Base-by-base conservation (phyloP, 202 grass and related monocot species). In the Eragrostis tef region DNA sequence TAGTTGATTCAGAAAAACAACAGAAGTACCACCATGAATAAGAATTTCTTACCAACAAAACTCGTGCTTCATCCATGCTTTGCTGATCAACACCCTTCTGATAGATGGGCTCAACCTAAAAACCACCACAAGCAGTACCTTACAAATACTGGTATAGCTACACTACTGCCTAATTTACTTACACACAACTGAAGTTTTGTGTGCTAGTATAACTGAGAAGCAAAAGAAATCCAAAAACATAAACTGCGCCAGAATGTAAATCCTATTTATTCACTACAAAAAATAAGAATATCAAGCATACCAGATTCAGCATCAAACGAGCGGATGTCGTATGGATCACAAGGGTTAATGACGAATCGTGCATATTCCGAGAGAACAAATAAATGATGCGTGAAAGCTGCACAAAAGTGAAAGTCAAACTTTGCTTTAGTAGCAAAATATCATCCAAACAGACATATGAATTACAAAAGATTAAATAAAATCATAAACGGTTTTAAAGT, bases 351-450 rank as follows among this genome's bases (percentile, higher is more conserved):
- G 96, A 99, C 68, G 96, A 96, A 90, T 99, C 96, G 22, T 99
- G 96, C 93, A 99, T 96, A 87, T 96, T 99, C 86, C 96, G 86
- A 80, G 96, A 99, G 83, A 99, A 99, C 49, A 99, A 80, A 88
- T 99, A 99, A 59, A 95, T 96, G 81, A 99, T 96, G 77, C 96
- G 85, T 83, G 96, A 99, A 62, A 99, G 67, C 96, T 99, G 90
- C 89, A 91, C 44, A 91, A 77, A 75, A 90, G 74, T 81, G 47
- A 85, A 85, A 70, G 27, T 71, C 61, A 39, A 39, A 58, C n/a
- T 58, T 60, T 26, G 70, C 36, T 82, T 73, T 47, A 70, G 67
- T 72, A 83, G 46, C 16, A 71, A 68, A 71, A 68, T 27, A 79
- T 56, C 29, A 82, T 49, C 25, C 58, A 80, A 58, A 71, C 19